Conservation (phyloP, 345 rosid genomes). For the Kandelia obovata region DNA sequence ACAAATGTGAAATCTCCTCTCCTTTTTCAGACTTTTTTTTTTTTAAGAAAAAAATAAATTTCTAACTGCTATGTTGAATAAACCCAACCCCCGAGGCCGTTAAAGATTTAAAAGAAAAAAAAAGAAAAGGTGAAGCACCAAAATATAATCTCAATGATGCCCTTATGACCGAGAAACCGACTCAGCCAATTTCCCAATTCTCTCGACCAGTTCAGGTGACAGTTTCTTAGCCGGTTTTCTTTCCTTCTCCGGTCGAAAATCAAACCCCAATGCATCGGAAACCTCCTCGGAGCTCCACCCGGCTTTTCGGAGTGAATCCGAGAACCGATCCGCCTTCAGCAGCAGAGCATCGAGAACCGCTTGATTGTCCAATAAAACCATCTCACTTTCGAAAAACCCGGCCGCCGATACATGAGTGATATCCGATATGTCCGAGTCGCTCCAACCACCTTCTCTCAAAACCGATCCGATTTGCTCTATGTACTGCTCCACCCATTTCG, state of each 20-base stretch:
- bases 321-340: slow-evolving; percentile 81
- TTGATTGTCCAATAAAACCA: slow-evolving; percentile 74
- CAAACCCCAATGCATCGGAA: slow-evolving; percentile 77
- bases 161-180: slow-evolving; percentile 63
- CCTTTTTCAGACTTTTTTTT: too few species aligned
- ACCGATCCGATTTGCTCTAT: slow-evolving; percentile 72
- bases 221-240: slow-evolving; percentile 64
- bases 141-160: not conserved
- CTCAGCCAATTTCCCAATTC: slow-evolving; percentile 74
- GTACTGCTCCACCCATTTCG: slow-evolving; percentile 85
- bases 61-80: too few species aligned
- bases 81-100: slow-evolving; percentile 15
- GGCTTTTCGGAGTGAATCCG: slow-evolving; percentile 77
- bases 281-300: slow-evolving; percentile 99
- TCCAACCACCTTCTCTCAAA: slow-evolving; percentile 86
- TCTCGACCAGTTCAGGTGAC: slow-evolving; percentile 66
- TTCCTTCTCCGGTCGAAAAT: slow-evolving; percentile 76
- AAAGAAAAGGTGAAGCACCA: not conserved
- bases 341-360: slow-evolving; percentile 76
- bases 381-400: slow-evolving; percentile 73
- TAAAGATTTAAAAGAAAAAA: not conserved
- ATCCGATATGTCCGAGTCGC: slow-evolving; percentile 69
- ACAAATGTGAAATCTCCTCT: too few species aligned
- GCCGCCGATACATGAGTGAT: slow-evolving; percentile 79
- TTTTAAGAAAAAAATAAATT: too few species aligned